A percentile compares a stretch with the other conserved stretches of the same genome.
Evolutionary conservation across 768 basidiomycete species (phyloP).

Genomic region (Macrolepiota dolichaula): DNA sequence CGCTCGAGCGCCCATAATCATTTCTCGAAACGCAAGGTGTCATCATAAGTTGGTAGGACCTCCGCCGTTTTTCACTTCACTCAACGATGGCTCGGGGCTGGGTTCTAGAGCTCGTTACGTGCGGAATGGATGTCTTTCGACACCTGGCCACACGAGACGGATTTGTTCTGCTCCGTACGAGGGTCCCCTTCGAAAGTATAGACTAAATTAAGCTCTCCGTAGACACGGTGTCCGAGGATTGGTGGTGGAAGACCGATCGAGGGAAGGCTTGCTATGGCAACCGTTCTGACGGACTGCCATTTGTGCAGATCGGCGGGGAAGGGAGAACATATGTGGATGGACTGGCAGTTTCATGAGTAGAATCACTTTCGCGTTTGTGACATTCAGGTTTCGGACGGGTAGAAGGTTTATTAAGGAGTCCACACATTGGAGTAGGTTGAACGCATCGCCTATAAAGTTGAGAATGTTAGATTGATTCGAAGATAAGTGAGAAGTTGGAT

Average conservation of each 20-base stretch:
- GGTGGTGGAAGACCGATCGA: background rate
- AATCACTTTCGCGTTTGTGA: background rate
- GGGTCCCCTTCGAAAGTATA: background rate
- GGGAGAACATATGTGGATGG: background rate
- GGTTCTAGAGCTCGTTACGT: background rate
- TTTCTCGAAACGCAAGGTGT: too few species aligned
- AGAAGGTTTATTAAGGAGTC: background rate
- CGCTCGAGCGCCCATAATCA: too few species aligned
- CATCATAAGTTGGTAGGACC: background rate
- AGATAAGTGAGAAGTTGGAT: background rate
- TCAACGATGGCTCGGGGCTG: background rate
- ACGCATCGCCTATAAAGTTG: background rate
- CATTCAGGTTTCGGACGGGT: background rate
- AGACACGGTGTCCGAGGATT: background rate
- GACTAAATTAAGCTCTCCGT: background rate
- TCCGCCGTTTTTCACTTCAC: background rate
- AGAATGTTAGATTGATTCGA: background rate
- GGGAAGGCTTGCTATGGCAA: slow-evolving; percentile 3
- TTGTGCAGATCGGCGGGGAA: background rate
- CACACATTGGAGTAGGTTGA: background rate
- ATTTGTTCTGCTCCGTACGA: background rate
- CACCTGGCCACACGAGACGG: background rate
- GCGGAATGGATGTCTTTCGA: background rate
- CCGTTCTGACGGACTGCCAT: background rate
- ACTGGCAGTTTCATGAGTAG: background rate